Conservation (phyloP, 2,329 filamentous ascomycete genomes). For the Talaromyces marneffei region DNA sequence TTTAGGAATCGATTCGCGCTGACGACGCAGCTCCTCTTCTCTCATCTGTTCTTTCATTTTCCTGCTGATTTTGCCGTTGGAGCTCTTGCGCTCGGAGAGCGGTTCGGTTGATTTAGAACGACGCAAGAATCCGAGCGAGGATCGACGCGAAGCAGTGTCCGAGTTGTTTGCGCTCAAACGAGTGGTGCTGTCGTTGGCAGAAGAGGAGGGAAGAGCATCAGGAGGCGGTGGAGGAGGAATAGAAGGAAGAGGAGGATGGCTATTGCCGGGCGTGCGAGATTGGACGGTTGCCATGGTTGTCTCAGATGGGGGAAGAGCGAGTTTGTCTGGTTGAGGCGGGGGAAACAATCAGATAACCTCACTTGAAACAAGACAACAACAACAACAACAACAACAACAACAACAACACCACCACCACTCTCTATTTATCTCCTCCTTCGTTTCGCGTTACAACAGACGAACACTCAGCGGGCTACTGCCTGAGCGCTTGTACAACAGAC, state of each 20-base stretch:
- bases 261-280: constrained; percentile 32
- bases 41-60: constrained; percentile 35
- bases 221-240: not conserved
- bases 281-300: constrained; percentile 29
- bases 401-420: not conserved
- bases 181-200: constrained; percentile 7
- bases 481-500: constrained; percentile 6
- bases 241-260: constrained; percentile 22
- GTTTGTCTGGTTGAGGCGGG: constrained; percentile 19
- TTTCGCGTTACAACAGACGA: not conserved
- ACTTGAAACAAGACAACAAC: not conserved
- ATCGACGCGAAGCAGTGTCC: constrained; percentile 35
- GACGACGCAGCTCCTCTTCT: constrained; percentile 50
- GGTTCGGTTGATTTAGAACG: constrained; percentile 62
- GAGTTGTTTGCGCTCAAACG: constrained; percentile 13
- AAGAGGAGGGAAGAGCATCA: not conserved
- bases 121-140: constrained; percentile 56
- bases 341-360: constrained; percentile 16
- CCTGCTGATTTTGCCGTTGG: constrained; percentile 27
- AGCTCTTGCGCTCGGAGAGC: constrained; percentile 49
- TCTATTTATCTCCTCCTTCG: not conserved
- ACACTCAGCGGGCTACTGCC: not conserved
- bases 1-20: constrained; percentile 53
- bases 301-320: constrained; percentile 16
- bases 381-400: not conserved